Percentiles rank a stretch among this genome's conserved stretches.
Evolutionary conservation across 1,139 yeast species (phyloP).

Genomic region (Yamadazyma diddensiae): DNA sequence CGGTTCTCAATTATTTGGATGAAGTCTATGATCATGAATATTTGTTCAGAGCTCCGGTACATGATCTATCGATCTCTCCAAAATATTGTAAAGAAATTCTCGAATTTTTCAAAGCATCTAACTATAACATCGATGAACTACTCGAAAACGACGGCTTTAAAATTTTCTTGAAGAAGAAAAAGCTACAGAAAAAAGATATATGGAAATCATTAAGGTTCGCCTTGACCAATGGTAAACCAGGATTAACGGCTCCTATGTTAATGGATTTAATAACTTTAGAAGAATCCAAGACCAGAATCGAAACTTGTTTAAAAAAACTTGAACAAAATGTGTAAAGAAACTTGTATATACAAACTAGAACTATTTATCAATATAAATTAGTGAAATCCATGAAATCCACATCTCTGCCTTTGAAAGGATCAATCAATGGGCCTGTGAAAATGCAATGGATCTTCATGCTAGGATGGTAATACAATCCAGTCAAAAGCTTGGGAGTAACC

Average conservation of each 20-base stretch:
- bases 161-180: no score
- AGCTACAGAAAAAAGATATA: conserved; percentile 52
- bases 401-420: conserved; percentile 18
- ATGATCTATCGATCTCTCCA: conserved; percentile 7
- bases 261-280: conserved; percentile 54
- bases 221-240: conserved; percentile 70
- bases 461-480: conserved; percentile 73
- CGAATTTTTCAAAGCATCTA: conserved; percentile 5
- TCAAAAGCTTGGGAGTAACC: conserved; percentile 87
- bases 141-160: conserved; percentile 15
- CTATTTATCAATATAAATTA: conserved; percentile 11
- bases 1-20: conserved; percentile 42
- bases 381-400: conserved; percentile 33
- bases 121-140: conserved; percentile 15
- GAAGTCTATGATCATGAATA: conserved; percentile 52
- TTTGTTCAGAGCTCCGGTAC: conserved; percentile 31
- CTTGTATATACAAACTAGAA: conserved; percentile 1
- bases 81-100: conserved; percentile 8
- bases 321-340: no score
- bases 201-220: conserved; percentile 68
- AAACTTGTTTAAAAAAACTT: conserved; percentile 7
- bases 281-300: conserved; percentile 39
- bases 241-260: conserved; percentile 63
- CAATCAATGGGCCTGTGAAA: conserved; percentile 57
- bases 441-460: conserved; percentile 89